A percentile compares a stretch with the other conserved stretches of the same genome.
Conservation (phyloP, 2,329 filamentous ascomycete genomes). For the Penicillium fuscoglaucum region DNA sequence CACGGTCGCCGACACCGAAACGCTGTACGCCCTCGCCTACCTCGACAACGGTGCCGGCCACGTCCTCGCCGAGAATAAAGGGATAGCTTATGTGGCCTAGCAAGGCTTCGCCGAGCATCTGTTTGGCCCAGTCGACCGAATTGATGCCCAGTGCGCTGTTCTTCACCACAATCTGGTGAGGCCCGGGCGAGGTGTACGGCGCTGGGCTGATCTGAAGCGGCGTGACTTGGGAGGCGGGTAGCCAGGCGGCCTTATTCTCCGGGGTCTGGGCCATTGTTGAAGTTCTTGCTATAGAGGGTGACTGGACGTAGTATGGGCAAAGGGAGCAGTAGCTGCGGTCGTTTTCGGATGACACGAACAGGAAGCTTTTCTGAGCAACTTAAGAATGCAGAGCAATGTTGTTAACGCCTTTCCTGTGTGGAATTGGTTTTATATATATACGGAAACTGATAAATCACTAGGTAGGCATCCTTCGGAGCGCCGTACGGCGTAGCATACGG, state of each 20-base stretch:
- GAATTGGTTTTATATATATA: neutral
- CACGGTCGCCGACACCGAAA: slow-evolving; percentile 19
- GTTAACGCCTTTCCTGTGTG: accelerated
- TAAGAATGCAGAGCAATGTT: neutral
- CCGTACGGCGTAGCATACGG: neutral
- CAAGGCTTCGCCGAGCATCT: neutral
- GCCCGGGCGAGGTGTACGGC: neutral
- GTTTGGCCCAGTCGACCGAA: neutral
- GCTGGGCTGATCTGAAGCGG: neutral
- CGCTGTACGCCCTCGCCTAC: slow-evolving; percentile 5
- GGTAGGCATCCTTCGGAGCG: neutral
- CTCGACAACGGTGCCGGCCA: slow-evolving; percentile 42
- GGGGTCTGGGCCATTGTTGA: neutral
- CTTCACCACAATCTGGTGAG: neutral
- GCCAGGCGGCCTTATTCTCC: neutral
- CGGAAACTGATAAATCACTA: neutral
- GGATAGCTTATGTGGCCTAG: slow-evolving; percentile 22
- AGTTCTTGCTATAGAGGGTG: neutral
- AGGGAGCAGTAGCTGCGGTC: neutral
- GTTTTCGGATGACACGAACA: neutral
- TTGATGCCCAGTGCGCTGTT: neutral
- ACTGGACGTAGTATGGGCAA: neutral
- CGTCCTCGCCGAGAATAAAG: slow-evolving; percentile 44
- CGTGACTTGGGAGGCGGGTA: neutral
- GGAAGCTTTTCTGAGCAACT: too few species aligned